These are phyloP conservation scores for Globisporangium cylindrosporum DNA, from an alignment of 352 stramenopile species.

Conservation along the genomic window DNA sequence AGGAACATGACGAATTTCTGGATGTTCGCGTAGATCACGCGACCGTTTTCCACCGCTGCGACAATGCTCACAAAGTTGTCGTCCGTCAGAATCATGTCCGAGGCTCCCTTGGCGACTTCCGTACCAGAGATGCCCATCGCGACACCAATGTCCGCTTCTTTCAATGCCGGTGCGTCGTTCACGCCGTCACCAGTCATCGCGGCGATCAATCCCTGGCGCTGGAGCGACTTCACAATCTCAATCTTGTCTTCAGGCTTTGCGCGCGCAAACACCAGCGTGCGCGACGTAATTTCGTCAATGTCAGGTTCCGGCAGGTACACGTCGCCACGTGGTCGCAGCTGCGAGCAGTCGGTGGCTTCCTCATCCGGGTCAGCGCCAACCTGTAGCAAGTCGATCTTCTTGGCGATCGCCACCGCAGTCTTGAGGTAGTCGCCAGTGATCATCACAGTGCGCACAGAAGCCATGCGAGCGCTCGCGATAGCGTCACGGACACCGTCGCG, in stretches of 20 bases:
- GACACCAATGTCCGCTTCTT: constrained; percentile 95
- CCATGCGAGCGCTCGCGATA: constrained; percentile 40
- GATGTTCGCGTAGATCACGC: constrained; percentile 98
- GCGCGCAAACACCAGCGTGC: constrained; percentile 91
- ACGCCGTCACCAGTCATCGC: constrained; percentile 98
- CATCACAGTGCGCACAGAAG: constrained; percentile 86
- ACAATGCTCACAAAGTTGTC: constrained; percentile 99
- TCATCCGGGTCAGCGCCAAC: constrained; percentile 49
- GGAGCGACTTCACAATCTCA: constrained; percentile 93
- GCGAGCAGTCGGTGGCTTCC: constrained; percentile 75
- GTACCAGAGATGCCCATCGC: constrained; percentile 98
- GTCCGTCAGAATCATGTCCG: constrained; percentile 98
- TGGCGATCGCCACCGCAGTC: constrained; percentile 93
- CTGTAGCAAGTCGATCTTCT: constrained; percentile 91
- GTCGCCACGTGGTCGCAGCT: constrained; percentile 44
- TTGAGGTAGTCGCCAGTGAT: constrained; percentile 95
- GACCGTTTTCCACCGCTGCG: constrained; percentile 93
- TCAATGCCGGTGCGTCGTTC: constrained; percentile 97
- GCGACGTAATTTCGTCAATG: constrained; percentile 86
- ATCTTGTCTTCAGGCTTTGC: constrained; percentile 96
- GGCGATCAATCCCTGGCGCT: constrained; percentile 86
- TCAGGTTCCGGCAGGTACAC: constrained; percentile 68
- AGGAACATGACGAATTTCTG: constrained; percentile 98
- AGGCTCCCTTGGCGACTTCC: constrained; percentile 97
- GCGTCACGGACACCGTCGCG: constrained; percentile 60